These are phyloP conservation scores for Saraca asoca DNA, from an alignment of 331 rosid species.

Conservation along the genomic window DNA sequence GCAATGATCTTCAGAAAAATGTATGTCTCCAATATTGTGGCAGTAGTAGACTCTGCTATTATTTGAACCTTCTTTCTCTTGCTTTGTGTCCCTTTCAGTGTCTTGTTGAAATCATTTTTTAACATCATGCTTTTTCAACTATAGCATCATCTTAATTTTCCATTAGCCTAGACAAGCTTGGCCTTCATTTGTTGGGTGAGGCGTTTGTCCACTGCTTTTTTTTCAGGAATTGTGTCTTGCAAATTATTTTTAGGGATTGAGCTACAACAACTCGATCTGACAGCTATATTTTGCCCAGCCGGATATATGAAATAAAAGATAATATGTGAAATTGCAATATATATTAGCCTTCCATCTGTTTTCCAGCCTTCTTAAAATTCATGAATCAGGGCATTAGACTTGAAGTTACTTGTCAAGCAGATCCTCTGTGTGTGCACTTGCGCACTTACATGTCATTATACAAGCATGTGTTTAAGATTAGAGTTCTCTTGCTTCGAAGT, in stretches of 20 bases:
- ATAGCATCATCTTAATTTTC: background rate
- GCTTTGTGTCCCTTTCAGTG: slow-evolving; percentile 27
- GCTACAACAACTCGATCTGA: no score
- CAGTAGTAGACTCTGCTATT: slow-evolving; percentile 33
- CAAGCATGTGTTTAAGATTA: no score
- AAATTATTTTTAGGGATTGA: background rate
- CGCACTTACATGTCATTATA: no score
- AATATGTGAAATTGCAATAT: no score
- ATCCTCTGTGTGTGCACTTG: no score
- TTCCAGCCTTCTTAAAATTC: no score
- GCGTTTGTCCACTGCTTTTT: background rate
- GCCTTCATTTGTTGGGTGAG: background rate
- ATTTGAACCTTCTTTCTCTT: slow-evolving; percentile 18
- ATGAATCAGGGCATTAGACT: no score
- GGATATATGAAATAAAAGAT: no score
- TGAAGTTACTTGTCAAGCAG: no score
- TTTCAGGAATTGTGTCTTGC: background rate
- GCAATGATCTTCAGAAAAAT: slow-evolving; percentile 58
- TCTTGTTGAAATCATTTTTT: background rate
- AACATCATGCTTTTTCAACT: background rate
- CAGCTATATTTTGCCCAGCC: no score
- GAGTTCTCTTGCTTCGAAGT: no score
- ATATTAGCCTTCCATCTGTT: no score
- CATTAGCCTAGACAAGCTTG: background rate
- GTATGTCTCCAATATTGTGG: slow-evolving; percentile 52